A percentile compares a stretch with the other conserved stretches of the same genome.
These are phyloP conservation scores for Sporopachydermia lactativora DNA, from an alignment of 805 yeast species.

Conservation along the genomic window DNA sequence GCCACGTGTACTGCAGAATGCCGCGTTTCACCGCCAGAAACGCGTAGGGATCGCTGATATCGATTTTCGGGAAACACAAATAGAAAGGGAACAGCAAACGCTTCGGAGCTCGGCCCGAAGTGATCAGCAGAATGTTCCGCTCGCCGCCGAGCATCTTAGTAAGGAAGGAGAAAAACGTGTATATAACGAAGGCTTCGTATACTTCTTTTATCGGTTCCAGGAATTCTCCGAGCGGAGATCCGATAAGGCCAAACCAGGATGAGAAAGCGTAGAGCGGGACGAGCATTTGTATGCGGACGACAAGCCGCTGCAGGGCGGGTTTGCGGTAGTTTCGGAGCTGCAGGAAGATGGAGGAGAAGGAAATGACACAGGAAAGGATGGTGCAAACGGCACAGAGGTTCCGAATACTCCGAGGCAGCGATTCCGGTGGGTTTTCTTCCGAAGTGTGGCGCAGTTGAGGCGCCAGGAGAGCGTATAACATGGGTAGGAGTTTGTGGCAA, in stretches of 20 bases:
- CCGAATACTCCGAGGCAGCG: not conserved
- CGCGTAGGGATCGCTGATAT: conserved; percentile 75
- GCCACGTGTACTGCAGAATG: conserved; percentile 87
- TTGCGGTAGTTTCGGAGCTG: conserved; percentile 69
- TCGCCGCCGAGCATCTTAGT: conserved; percentile 89
- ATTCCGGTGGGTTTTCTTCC: not conserved
- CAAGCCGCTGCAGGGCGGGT: conserved; percentile 76
- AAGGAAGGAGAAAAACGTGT: conserved; percentile 76
- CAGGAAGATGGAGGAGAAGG: conserved; percentile 29
- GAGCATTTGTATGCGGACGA: conserved; percentile 67
- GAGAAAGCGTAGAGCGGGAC: conserved; percentile 71
- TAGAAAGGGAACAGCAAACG: conserved; percentile 46
- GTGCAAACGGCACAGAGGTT: conserved; percentile 2
- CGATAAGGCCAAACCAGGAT: conserved; percentile 43
- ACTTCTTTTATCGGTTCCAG: conserved; percentile 75
- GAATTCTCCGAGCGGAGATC: conserved; percentile 29
- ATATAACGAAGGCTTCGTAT: conserved; percentile 92
- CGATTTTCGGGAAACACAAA: conserved; percentile 41
- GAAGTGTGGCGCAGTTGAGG: too few species aligned
- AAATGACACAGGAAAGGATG: conserved; percentile 24
- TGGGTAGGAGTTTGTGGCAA: not conserved
- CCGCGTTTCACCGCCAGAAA: conserved; percentile 71
- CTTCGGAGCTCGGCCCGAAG: conserved; percentile 61
- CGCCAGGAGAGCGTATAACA: not conserved
- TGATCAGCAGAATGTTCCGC: conserved; percentile 56